These are phyloP conservation scores for Arthrinium phaeospermum DNA, from an alignment of 2,329 filamentous ascomycete species.

Conservation along the genomic window DNA sequence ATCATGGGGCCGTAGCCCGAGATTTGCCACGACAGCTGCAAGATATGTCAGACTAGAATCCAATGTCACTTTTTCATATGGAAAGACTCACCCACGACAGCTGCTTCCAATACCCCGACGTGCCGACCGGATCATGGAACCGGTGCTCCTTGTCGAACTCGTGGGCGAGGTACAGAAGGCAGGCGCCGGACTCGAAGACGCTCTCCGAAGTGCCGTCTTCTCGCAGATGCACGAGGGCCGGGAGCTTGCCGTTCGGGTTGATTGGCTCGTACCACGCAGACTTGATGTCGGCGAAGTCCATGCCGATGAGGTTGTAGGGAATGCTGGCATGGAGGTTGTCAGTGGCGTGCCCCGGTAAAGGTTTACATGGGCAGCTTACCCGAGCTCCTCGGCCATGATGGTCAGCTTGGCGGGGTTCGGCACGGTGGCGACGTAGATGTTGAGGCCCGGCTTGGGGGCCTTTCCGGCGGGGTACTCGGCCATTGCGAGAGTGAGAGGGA, in stretches of 20 bases:
- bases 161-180: constrained; percentile 32
- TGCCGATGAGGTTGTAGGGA: constrained; percentile 30
- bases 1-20: constrained; percentile 30
- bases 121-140: constrained; percentile 30
- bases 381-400: constrained; percentile 32
- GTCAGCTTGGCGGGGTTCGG: constrained; percentile 32
- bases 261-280: constrained; percentile 32
- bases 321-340: constrained; percentile 19
- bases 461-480: constrained; percentile 28
- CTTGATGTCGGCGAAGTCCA: constrained; percentile 28
- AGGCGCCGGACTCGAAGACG: constrained; percentile 35
- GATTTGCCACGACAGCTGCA: constrained; percentile 33
- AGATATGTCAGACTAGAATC: neutral
- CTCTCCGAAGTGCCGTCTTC: constrained; percentile 31
- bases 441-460: constrained; percentile 32
- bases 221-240: constrained; percentile 33
- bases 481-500: constrained; percentile 8
- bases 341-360: neutral
- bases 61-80: neutral
- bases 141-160: constrained; percentile 34
- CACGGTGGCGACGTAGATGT: constrained; percentile 30
- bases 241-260: constrained; percentile 33
- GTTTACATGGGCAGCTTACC: constrained; percentile 21
- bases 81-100: constrained; percentile 31
- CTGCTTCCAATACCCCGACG: constrained; percentile 32